Conservation (phyloP, 345 rosid genomes). For the Odontarrhena argentea region DNA sequence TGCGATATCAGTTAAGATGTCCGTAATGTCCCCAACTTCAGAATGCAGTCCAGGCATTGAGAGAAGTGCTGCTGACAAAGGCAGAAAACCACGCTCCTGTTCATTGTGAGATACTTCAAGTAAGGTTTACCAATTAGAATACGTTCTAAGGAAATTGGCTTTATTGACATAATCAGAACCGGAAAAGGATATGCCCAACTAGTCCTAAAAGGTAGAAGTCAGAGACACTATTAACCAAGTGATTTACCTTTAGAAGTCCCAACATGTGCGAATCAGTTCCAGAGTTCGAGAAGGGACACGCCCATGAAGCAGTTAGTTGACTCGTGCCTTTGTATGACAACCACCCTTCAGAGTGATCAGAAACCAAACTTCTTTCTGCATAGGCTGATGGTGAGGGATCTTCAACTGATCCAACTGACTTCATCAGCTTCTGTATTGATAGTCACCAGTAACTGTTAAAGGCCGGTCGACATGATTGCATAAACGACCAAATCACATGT, state of each 20-base stretch:
- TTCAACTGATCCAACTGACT: slow-evolving; percentile 70
- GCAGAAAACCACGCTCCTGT: slow-evolving; percentile 98
- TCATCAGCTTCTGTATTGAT: slow-evolving; percentile 73
- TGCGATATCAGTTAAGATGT: slow-evolving; percentile 58
- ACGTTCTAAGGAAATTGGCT: not conserved
- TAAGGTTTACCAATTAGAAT: slow-evolving; percentile 33
- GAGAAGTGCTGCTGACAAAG: slow-evolving; percentile 90
- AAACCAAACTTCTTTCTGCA: slow-evolving; percentile 66
- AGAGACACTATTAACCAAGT: slow-evolving; percentile 28
- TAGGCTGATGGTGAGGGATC: slow-evolving; percentile 85
- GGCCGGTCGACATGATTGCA: slow-evolving; percentile 18
- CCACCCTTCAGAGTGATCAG: slow-evolving; percentile 72
- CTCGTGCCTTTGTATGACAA: slow-evolving; percentile 78
- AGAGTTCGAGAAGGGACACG: slow-evolving; percentile 63
- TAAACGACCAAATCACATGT: slow-evolving; percentile 24
- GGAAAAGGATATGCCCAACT: slow-evolving; percentile 11
- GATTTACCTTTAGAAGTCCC: slow-evolving; percentile 72
- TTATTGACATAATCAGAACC: slow-evolving; percentile 16
- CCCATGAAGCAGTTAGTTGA: slow-evolving; percentile 73
- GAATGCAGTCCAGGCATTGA: slow-evolving; percentile 64
- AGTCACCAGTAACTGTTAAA: slow-evolving; percentile 32
- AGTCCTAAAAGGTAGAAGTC: slow-evolving; percentile 15
- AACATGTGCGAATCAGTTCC: slow-evolving; percentile 74
- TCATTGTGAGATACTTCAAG: slow-evolving; percentile 41
- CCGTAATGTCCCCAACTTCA: slow-evolving; percentile 57